phyloP scores from a whole-genome alignment of 768 basidiomycete genomes.

The Lentinula edodes region DNA sequence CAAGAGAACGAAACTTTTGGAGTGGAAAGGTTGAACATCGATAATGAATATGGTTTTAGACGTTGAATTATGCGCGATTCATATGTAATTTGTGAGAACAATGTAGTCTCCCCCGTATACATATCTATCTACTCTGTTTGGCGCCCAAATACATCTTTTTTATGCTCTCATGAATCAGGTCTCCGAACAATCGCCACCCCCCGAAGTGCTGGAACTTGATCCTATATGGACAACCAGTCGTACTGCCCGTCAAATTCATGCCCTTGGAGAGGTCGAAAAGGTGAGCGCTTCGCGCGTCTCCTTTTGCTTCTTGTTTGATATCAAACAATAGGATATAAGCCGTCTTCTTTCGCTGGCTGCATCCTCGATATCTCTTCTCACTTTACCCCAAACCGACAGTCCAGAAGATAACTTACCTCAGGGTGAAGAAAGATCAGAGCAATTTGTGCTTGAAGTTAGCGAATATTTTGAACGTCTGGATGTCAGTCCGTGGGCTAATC shows the following conservation, averaged over 20 bases:
- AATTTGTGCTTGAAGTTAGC: constrained; percentile 79
- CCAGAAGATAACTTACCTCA: constrained; percentile 65
- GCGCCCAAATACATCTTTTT: neutral
- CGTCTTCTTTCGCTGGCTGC: constrained; percentile 71
- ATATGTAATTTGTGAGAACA: neutral
- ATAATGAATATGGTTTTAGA: constrained; percentile 12
- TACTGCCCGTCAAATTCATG: constrained; percentile 77
- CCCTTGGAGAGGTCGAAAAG: constrained; percentile 77
- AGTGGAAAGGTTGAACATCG: constrained; percentile 8
- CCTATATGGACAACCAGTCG: constrained; percentile 79
- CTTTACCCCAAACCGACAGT: constrained; percentile 77
- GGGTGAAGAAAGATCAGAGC: constrained; percentile 79
- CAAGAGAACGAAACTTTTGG: constrained; percentile 14
- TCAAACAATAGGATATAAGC: constrained; percentile 59
- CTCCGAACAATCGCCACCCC: constrained; percentile 20
- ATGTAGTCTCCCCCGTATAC: neutral
- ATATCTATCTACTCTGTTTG: neutral
- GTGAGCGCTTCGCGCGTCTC: constrained; percentile 23
- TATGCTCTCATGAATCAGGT: constrained; percentile 19
- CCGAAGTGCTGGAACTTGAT: constrained; percentile 49
- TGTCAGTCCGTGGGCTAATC: constrained; percentile 36
- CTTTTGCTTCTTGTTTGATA: neutral
- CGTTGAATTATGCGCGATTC: no score
- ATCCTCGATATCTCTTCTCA: constrained; percentile 72
- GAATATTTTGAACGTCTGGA: constrained; percentile 83